Base-by-base conservation (phyloP, 1,284 basidiomycete species). In the Melampsora larici-populina region DNA sequence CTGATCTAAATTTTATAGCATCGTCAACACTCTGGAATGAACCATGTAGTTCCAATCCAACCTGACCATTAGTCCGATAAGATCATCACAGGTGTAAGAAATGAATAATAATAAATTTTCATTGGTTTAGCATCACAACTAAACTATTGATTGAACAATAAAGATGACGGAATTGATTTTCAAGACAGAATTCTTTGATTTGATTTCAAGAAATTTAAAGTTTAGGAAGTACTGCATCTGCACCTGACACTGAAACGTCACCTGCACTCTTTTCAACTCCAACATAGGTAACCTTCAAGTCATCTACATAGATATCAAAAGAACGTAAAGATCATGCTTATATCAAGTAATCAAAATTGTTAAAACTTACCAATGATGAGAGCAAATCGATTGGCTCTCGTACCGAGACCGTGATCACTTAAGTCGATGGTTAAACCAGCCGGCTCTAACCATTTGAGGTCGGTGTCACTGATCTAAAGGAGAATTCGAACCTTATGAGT, bases 221-320 rank as follows among this genome's bases (percentile, higher is more conserved):
- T 36, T 75, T 75, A 11, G 73, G 17, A 51, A 75, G 43, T 43
- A 75, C 73, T 46, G 63, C 73, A n/a, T 75, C 73, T 9, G 29
- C 73, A 17, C 64, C 49, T 33, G 73, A 75, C n/a, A 75, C 73
- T 15, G 73, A 55, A 3, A 75, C 73, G 11, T 33, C 24, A 48
- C 73, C 73, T 3, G 73, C 17, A n/a, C 36, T 26, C 18, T 51
- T 49, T 26, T 75, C 73, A 26, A 75, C 48, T 8, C 73, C 65
- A 21, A 68, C 65, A 63, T 75, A 67, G 13, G 64, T 67, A 33
- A 75, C 65, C 33, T 75, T 75, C 51, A 75, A 75, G 40, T 75
- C 65, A 68, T 75, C 73, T 75, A 60, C 33, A n/a, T 36, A 55
- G 6, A 6, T 3, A 13, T 3, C 13, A 3, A 55, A 21, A 55